A percentile compares a stretch with the other conserved stretches of the same genome.
Conservation (phyloP, 495 filamentous ascomycete genomes). For the Pyrenula massariospora region DNA sequence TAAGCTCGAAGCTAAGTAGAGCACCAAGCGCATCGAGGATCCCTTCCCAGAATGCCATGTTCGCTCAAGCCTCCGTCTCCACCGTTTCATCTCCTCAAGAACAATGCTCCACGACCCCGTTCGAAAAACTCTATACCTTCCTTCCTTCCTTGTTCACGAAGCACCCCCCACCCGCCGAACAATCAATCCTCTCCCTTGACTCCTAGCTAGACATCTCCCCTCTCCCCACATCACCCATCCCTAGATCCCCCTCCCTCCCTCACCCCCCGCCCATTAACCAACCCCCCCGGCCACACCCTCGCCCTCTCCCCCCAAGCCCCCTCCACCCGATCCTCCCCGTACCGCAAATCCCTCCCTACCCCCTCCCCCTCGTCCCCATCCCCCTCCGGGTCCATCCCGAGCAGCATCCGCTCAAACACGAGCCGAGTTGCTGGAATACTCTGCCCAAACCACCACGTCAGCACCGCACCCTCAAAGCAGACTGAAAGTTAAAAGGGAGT, state of each 20-base stretch:
- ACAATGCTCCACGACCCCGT: not conserved
- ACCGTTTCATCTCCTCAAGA: too few relatives aligned
- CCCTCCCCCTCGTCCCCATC: constrained; percentile 4
- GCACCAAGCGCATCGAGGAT: too few relatives aligned
- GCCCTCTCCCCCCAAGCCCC: constrained; percentile 3
- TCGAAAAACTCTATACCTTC: constrained; percentile 2
- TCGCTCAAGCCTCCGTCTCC: too few relatives aligned
- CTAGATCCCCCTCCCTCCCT: constrained; percentile 1
- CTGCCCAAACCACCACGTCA: constrained; percentile 6
- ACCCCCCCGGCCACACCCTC: constrained; percentile 3
- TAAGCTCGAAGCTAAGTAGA: too few relatives aligned
- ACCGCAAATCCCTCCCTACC: constrained; percentile 5
- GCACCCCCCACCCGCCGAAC: not conserved
- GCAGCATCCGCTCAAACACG: constrained; percentile 14
- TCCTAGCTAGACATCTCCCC: constrained; percentile 1
- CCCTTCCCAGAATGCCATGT: too few relatives aligned
- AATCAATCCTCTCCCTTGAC: not conserved
- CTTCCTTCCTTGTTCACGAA: constrained; percentile 7
- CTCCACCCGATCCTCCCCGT: constrained; percentile 4
- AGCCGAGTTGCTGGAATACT: constrained; percentile 21
- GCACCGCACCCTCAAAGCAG: not conserved
- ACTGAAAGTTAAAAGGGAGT: not conserved
- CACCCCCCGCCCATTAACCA: not conserved
- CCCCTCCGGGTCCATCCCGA: constrained; percentile 9
- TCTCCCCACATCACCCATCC: constrained; percentile 5